Evolutionary conservation across 495 filamentous ascomycete genomes (phyloP).

Genomic region (Neurospora africana): DNA sequence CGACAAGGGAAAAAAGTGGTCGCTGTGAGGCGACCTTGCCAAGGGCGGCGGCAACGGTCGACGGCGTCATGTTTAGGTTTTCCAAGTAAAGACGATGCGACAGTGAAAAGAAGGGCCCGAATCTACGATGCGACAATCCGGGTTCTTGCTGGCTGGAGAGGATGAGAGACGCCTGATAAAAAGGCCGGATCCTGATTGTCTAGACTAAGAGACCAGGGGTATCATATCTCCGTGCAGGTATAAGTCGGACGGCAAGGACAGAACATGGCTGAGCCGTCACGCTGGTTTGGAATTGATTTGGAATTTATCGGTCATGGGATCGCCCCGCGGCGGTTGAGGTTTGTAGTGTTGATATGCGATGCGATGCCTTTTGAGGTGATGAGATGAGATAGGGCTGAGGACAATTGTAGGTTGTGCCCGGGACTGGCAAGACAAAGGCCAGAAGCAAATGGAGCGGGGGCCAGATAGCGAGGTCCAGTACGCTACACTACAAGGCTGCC

Average conservation of each 20-base stretch:
- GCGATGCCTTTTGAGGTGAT: neutral
- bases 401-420: neutral
- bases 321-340: neutral
- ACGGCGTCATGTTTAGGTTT: constrained; percentile 23
- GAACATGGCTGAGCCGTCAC: constrained; percentile 11
- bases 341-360: neutral
- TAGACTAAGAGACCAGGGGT: constrained; percentile 5
- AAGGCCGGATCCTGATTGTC: constrained; percentile 8
- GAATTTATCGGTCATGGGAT: neutral
- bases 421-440: neutral
- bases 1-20: constrained; percentile 14
- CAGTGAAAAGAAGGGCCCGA: neutral
- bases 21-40: constrained; percentile 23
- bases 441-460: neutral
- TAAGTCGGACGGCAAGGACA: neutral
- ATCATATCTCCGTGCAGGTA: constrained; percentile 13
- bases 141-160: neutral
- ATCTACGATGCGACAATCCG: neutral
- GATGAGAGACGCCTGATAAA: neutral
- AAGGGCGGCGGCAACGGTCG: constrained; percentile 27
- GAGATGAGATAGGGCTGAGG: neutral
- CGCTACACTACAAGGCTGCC: neutral
- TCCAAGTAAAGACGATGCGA: neutral
- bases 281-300: neutral
- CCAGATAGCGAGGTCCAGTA: neutral